Base-by-base conservation (phyloP, 345 rosid genomes). In the Ailanthus altissimus region DNA sequence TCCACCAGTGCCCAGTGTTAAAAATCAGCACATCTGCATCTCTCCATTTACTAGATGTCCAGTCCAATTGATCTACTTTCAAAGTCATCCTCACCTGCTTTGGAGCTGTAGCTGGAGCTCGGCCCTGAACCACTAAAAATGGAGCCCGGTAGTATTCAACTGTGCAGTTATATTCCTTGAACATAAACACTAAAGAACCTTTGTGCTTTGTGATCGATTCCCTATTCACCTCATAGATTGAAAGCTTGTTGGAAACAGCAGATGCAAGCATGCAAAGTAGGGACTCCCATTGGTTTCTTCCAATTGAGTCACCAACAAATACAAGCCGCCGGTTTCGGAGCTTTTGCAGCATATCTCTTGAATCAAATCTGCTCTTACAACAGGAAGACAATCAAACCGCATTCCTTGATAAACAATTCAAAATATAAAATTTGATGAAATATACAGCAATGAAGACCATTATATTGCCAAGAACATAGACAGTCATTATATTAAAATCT, bases 1-100 rank as follows among this genome's bases (percentile, higher is more conserved):
- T 89, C 99, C 97, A 94, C 99, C 99, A 96, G 78, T 94, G 98
- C 26, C 97, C 99, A 0, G 97, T 83, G 82, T 97, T 97, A 69
- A 97, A 78, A 43, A 97, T 77, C 72, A 94, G 82, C 46, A 91
- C 81, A 71, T 94, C 97, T 1, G 97, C 97, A 76, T 82, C 89
- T 78, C 42, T 84, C 98, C 99, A 97, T 74, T 76, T 79, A 16
- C 25, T 49, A 21, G 87, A 85, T 78, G 85, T 83, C 95, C 93
- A 92, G 64, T 89, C 96, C 87, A 97, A 65, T 8, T 28, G 77
- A 67, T 94, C 97, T 50, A 94, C 82, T 83, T 88, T 90, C 78
- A 97, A 63, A 58, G 89, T 86, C 86, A 86, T 76, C 79, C 73
- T 88, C 74, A 94, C 97, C 21, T 77, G 84, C 53, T 79, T 21